Percentiles rank a stretch among this genome's conserved stretches.
These are phyloP conservation scores for Plantago elongata DNA, from an alignment of 257 asterid species.

Conservation along the genomic window DNA sequence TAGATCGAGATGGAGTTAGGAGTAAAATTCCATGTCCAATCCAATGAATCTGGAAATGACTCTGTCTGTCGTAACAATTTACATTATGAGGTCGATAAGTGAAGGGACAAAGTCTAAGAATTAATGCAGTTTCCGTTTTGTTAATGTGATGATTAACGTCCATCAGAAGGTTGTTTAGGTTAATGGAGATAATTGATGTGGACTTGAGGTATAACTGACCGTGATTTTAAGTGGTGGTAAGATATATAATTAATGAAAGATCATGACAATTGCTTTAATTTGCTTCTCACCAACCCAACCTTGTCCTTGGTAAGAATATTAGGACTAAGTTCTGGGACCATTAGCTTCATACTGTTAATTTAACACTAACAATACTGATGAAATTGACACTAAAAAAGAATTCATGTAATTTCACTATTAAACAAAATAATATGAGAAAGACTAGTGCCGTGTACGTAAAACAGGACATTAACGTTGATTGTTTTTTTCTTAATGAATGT, in stretches of 20 bases:
- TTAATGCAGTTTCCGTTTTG: conserved; percentile 1
- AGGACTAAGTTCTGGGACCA: conserved; percentile 41
- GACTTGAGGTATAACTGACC: conserved; percentile 33
- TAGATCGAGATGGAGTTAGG: too few species aligned
- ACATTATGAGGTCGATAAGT: conserved; percentile 21
- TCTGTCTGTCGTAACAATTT: conserved; percentile 1
- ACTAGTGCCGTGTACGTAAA: too few species aligned
- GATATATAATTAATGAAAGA: conserved; percentile 25
- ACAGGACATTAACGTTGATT: too few species aligned
- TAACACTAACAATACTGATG: too few species aligned
- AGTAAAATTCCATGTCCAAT: too few species aligned
- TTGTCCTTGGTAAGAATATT: conserved; percentile 23
- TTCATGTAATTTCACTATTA: too few species aligned
- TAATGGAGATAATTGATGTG: conserved; percentile 25
- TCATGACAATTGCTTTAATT: conserved; percentile 20
- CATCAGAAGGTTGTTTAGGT: conserved; percentile 22
- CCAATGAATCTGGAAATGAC: conserved; percentile 11
- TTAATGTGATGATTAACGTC: conserved; percentile 17
- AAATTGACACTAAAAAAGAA: too few species aligned
- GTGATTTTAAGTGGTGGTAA: conserved; percentile 25
- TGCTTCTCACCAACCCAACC: conserved; percentile 90
- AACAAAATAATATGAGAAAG: too few species aligned
- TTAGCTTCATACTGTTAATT: conserved; percentile 27
- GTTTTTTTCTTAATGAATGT: too few species aligned
- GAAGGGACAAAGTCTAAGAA: conserved; percentile 3